phyloP scores from a whole-genome alignment of 139 green algal genomes.

The Yamagishiella unicocca region DNA sequence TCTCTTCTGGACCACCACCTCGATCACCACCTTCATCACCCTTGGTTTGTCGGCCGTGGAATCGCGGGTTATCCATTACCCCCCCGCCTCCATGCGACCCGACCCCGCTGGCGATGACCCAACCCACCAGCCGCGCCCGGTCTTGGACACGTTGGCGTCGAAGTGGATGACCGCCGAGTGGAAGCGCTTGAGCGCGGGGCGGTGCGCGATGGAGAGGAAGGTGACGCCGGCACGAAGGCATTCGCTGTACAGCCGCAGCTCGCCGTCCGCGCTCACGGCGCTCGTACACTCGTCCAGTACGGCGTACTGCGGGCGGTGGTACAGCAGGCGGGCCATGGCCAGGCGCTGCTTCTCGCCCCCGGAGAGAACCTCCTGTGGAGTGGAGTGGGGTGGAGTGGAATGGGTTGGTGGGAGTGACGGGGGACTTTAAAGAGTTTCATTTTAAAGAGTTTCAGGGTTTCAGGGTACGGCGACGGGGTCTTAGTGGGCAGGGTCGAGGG shows the following conservation, averaged over 20 bases:
- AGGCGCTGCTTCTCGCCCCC: constrained; percentile 95
- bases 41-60: too few relatives aligned
- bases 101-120: neutral
- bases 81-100: neutral
- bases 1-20: too few relatives aligned
- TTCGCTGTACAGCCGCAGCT: constrained; percentile 62
- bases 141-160: constrained; percentile 62
- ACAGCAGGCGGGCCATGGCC: constrained; percentile 92
- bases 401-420: neutral
- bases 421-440: too few relatives aligned
- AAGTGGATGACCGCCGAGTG: constrained; percentile 71
- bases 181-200: constrained; percentile 72
- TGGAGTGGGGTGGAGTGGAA: neutral
- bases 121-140: constrained; percentile 46
- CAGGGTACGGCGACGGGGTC: too few relatives aligned
- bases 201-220: constrained; percentile 93
- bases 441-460: too few relatives aligned
- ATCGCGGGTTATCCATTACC: neutral
- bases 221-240: constrained; percentile 84
- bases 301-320: constrained; percentile 82
- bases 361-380: constrained; percentile 77
- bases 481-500: too few relatives aligned
- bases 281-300: constrained; percentile 94
- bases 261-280: constrained; percentile 73
- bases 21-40: too few relatives aligned